Conservation (phyloP, 805 yeast species). For the Yamadazyma nakazawae region DNA sequence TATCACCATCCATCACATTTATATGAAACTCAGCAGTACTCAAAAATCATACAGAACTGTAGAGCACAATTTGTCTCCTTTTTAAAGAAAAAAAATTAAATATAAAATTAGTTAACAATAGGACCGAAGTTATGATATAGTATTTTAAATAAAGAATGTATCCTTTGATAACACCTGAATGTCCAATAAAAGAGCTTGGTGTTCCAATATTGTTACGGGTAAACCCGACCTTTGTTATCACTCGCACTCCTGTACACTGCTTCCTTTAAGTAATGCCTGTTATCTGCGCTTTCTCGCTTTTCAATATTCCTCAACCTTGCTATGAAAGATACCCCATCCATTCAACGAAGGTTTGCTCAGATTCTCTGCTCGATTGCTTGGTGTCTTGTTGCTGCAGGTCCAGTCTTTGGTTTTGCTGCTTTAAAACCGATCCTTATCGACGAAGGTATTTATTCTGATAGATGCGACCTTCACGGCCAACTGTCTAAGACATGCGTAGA, state of each 20-base stretch:
- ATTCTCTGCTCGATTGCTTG: slow-evolving; percentile 72
- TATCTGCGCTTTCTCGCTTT: not conserved
- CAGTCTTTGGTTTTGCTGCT: slow-evolving; percentile 95
- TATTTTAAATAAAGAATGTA: not conserved
- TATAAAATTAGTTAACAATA: not conserved
- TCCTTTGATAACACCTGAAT: not conserved
- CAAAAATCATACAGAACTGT: slow-evolving; percentile 31
- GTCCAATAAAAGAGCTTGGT: not conserved
- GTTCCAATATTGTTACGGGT: not conserved
- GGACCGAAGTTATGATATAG: not conserved
- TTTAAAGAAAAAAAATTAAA: slow-evolving; percentile 14
- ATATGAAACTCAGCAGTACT: slow-evolving; percentile 24
- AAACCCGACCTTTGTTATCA: not conserved
- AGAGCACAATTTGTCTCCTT: slow-evolving; percentile 37
- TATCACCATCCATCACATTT: slow-evolving; percentile 38
- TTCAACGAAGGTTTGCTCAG: slow-evolving; percentile 44
- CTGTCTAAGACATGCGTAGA: slow-evolving; percentile 46
- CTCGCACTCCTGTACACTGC: not conserved
- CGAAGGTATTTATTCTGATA: slow-evolving; percentile 71
- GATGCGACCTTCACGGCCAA: slow-evolving; percentile 41
- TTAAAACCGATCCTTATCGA: slow-evolving; percentile 74
- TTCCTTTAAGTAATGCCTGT: not conserved
- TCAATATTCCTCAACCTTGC: not conserved
- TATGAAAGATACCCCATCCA: slow-evolving; percentile 6
- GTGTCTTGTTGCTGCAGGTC: slow-evolving; percentile 92